phyloP scores from a whole-genome alignment of 768 basidiomycete species.

The Lactarius evosmus region DNA sequence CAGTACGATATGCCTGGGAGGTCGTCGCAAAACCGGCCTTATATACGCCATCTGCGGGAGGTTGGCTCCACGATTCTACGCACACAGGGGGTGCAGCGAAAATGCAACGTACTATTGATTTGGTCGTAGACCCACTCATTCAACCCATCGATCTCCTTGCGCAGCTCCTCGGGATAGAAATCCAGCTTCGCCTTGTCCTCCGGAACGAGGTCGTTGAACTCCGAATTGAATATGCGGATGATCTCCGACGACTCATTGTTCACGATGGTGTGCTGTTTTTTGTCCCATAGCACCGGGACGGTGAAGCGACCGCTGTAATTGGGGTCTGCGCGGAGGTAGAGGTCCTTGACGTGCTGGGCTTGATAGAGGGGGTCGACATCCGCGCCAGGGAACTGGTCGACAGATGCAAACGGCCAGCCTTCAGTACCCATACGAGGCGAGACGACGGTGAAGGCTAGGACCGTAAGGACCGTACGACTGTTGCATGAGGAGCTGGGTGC shows the following conservation, averaged over 20 bases:
- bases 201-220: conserved; percentile 72
- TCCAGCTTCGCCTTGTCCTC: conserved; percentile 62
- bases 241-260: conserved; percentile 97
- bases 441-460: conserved; percentile 69
- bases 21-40: conserved; percentile 82
- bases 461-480: not conserved
- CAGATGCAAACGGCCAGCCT: conserved; percentile 86
- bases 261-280: conserved; percentile 79
- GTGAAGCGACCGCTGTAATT: conserved; percentile 78
- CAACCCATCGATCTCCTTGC: conserved; percentile 74
- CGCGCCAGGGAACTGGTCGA: conserved; percentile 65
- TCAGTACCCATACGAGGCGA: conserved; percentile 80
- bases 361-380: conserved; percentile 73
- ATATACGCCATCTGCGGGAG: conserved; percentile 75
- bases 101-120: conserved; percentile 64
- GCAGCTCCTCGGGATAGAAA: conserved; percentile 72
- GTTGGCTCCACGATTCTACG: not conserved
- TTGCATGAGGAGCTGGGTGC: conserved; percentile 31
- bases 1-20: conserved; percentile 76
- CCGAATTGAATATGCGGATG: conserved; percentile 87
- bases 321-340: conserved; percentile 76
- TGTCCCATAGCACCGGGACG: conserved; percentile 92
- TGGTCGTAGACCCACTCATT: conserved; percentile 86
- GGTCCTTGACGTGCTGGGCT: conserved; percentile 71
- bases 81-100: not conserved